Evolutionary conservation across 495 filamentous ascomycete species (phyloP).

Genomic region (Jackrogersella minutella): DNA sequence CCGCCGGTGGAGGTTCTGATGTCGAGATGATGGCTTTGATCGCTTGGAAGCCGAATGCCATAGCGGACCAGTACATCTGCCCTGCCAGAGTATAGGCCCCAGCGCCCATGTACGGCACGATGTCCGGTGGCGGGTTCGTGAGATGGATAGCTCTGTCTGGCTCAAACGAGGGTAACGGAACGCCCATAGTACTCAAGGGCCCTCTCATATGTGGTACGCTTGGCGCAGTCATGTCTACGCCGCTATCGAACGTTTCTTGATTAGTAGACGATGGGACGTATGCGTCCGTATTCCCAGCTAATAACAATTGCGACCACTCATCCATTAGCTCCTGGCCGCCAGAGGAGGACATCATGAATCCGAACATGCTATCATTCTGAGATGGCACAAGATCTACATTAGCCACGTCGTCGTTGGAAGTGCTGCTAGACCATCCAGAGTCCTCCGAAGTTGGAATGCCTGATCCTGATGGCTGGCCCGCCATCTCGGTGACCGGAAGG

Average conservation of each 20-base stretch:
- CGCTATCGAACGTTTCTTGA: neutral
- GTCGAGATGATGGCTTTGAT: conserved; percentile 15
- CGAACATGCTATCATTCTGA: neutral
- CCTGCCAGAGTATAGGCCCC: conserved; percentile 27
- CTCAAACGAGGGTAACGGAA: conserved; percentile 8
- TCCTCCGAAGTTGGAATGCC: neutral
- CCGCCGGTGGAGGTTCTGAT: conserved; percentile 24
- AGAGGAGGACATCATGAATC: neutral
- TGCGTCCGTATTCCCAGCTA: neutral
- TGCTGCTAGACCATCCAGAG: conserved; percentile 14
- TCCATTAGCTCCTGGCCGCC: neutral
- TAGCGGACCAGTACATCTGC: conserved; percentile 26
- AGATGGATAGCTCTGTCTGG: conserved; percentile 31
- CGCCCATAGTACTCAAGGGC: neutral
- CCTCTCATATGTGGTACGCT: neutral
- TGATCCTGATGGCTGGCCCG: neutral
- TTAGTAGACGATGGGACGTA: neutral
- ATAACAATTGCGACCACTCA: conserved; percentile 14
- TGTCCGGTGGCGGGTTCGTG: conserved; percentile 23
- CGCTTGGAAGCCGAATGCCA: conserved; percentile 34
- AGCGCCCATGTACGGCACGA: conserved; percentile 23
- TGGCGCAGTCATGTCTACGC: neutral
- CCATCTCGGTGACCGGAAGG: neutral
- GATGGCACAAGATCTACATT: neutral
- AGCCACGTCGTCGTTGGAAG: conserved; percentile 1